Base-by-base conservation (phyloP, 208 protist genomes). In the Tritrichomonas musculus region DNA sequence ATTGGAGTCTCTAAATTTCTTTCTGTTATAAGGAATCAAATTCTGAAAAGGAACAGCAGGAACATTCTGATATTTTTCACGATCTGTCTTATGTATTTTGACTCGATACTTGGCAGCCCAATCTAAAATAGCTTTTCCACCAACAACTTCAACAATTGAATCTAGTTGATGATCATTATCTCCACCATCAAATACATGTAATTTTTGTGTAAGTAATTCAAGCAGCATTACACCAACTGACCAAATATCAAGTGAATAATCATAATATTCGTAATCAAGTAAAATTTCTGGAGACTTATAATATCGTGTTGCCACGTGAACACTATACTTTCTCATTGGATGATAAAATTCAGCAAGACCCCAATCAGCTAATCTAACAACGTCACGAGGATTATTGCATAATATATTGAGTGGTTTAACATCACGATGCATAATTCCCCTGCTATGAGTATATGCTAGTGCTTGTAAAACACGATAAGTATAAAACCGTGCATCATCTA, bases 401-500 rank as follows among this genome's bases (percentile, higher is more conserved):
- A 92, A 20, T 20, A 92, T 72, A 49, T 92, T 92, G 4, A 72
- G 39, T 92, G 88, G 88, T 72, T 92, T 92, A 11, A 92, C 88
- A 92, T 92, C 88, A 1, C 88, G 96, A 94, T 99, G 99, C 96
- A 99, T 99, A 92, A 99, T 99, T 39, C 99, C 99, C 39, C 97
- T 47, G 20, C 53, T 92, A 92, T 95, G 94, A 22, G 93, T 94
- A n/a, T 92, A 72, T 20, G 93, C 50, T 53, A 77, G 64, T 60
- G 95, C 96, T 94, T 96, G 95, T 41, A 98, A 94, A 47, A 99
- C 95, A 95, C 99, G 97, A 94, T 98, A 99, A 3, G 99, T 96
- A 96, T 99, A 99, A 95, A 97, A 99, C 72, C 98, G 97, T 92
- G 99, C 97, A 93, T 99, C 98, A 72, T 98, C 97, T 95, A 99